Percentiles rank a stretch among this genome's conserved stretches.
phyloP scores from a whole-genome alignment of 176 grass and related monocot genomes.

The Juncus effusus region DNA sequence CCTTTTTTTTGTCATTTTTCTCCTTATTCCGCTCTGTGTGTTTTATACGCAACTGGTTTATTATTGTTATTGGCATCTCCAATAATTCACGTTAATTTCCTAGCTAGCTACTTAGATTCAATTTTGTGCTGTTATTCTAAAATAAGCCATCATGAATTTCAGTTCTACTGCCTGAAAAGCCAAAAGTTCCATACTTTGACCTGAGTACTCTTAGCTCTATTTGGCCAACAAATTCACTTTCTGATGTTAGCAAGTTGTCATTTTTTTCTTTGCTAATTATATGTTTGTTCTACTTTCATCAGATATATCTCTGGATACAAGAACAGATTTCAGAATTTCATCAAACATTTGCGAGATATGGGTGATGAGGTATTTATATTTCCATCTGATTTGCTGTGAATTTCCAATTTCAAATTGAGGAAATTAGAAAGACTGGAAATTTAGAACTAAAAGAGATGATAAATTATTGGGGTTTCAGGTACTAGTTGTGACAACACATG shows the following conservation, averaged over 20 bases:
- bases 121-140: too few species aligned
- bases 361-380: constrained; percentile 64
- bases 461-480: constrained; percentile 39
- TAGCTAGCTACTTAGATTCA: too few species aligned
- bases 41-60: too few species aligned
- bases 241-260: too few species aligned
- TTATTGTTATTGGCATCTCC: too few species aligned
- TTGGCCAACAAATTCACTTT: too few species aligned
- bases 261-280: constrained; percentile 8
- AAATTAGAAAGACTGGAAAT: neutral
- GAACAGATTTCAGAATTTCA: constrained; percentile 97
- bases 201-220: too few species aligned
- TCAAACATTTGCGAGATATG: constrained; percentile 94
- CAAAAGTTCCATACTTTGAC: too few species aligned
- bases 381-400: constrained; percentile 1
- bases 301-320: constrained; percentile 94
- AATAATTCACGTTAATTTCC: too few species aligned
- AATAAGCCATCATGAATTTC: too few species aligned
- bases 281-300: constrained; percentile 17
- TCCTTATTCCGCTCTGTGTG: neutral
- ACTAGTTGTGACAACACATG: constrained; percentile 88
- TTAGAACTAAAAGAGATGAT: neutral
- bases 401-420: constrained; percentile 12
- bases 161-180: too few species aligned
- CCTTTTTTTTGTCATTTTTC: neutral